These are phyloP conservation scores for Stenogyne calaminthoides DNA, from an alignment of 305 asterid genomes.

Conservation along the genomic window DNA sequence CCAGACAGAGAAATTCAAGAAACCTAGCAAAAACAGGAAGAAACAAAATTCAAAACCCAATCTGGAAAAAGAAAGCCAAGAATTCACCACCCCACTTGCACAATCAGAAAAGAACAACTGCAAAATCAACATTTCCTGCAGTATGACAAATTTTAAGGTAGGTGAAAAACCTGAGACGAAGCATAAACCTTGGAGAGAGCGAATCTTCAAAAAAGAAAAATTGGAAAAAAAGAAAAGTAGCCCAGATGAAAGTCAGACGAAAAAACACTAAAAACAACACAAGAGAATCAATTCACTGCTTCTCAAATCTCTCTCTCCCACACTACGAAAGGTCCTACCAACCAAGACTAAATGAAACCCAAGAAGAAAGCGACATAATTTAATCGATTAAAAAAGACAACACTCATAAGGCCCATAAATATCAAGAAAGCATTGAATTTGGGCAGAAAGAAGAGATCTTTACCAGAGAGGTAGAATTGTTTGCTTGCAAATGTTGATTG, in stretches of 20 bases:
- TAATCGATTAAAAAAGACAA: conserved; percentile 24
- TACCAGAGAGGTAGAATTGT: conserved; percentile 23
- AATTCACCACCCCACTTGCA: background rate
- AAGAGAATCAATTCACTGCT: conserved; percentile 17
- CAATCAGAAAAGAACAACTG: background rate
- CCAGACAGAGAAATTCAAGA: background rate
- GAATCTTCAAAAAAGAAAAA: conserved; percentile 24
- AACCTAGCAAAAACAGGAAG: background rate
- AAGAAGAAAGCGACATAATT: conserved; percentile 38
- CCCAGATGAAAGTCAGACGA: conserved; percentile 33
- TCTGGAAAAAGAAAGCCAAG: conserved; percentile 16
- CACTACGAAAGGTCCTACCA: conserved; percentile 38
- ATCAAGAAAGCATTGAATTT: conserved; percentile 14
- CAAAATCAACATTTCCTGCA: conserved; percentile 5
- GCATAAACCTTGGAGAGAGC: conserved; percentile 11
- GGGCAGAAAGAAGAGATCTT: conserved; percentile 23
- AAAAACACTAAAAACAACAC: conserved; percentile 28
- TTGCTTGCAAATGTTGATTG: conserved; percentile 22
- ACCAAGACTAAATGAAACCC: conserved; percentile 27
- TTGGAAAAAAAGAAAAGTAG: background rate
- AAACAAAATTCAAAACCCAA: conserved; percentile 5
- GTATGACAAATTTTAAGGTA: background rate
- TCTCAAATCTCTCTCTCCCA: conserved; percentile 10
- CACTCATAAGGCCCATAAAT: conserved; percentile 28
- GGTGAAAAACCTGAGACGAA: conserved; percentile 36